phyloP scores from a whole-genome alignment of 2,329 filamentous ascomycete genomes.

The Fusarium ambrosium region DNA sequence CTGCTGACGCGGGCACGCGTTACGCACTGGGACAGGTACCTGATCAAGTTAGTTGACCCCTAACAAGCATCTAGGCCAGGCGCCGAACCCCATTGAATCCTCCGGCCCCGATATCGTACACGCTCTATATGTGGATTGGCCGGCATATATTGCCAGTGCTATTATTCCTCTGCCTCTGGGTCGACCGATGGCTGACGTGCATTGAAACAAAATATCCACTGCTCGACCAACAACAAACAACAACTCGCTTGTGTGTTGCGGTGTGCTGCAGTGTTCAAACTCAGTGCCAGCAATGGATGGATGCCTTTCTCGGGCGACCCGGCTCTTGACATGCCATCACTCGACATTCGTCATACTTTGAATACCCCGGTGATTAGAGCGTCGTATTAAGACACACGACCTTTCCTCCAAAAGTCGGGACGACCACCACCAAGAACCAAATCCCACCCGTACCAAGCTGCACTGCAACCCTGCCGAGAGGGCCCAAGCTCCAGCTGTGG shows the following conservation, averaged over 20 bases:
- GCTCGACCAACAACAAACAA: constrained; percentile 8
- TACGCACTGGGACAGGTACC: constrained; percentile 19
- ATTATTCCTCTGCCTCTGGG: constrained; percentile 5
- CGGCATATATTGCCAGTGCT: constrained; percentile 8
- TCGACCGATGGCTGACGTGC: constrained; percentile 5
- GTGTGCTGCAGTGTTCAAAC: constrained; percentile 3
- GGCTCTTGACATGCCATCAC: constrained; percentile 17
- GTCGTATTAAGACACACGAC: constrained; percentile 35
- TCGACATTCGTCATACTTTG: constrained; percentile 15
- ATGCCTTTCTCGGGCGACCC: not conserved
- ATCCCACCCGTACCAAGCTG: constrained; percentile 26
- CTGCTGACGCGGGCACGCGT: constrained; percentile 26
- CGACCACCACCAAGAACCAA: constrained; percentile 36
- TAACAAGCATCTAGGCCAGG: constrained; percentile 22
- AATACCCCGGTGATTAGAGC: constrained; percentile 33
- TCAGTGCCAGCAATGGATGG: constrained; percentile 7
- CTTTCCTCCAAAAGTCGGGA: constrained; percentile 17
- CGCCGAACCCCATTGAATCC: constrained; percentile 9
- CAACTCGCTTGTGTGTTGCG: not conserved
- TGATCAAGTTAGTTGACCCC: constrained; percentile 16
- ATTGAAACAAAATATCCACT: constrained; percentile 13
- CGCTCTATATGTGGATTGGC: constrained; percentile 17
- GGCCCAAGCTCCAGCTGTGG: constrained; percentile 34
- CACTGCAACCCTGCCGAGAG: constrained; percentile 30
- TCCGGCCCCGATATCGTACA: constrained; percentile 14